Evolutionary conservation across 192 early-diverging fungal genomes (phyloP).

Genomic region (Diversispora eburnea): DNA sequence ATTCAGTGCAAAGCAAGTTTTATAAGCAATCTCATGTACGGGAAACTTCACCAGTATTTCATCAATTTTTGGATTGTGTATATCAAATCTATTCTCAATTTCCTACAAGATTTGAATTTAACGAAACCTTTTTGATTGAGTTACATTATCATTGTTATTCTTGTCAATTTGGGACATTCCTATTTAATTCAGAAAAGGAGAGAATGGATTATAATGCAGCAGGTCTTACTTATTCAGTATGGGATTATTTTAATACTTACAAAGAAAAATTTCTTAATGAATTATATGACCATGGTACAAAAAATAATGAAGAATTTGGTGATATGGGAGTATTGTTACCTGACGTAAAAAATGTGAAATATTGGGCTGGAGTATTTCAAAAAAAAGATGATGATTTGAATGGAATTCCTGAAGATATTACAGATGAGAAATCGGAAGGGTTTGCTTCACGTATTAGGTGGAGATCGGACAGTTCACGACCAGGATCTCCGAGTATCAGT

Average conservation of each 20-base stretch:
- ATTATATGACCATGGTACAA: slow-evolving; percentile 50
- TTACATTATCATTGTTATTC: slow-evolving; percentile 85
- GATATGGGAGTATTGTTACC: slow-evolving; percentile 66
- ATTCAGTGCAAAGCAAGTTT: slow-evolving; percentile 57
- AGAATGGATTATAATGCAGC: slow-evolving; percentile 47
- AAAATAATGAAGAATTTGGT: slow-evolving; percentile 42
- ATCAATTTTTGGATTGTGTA: slow-evolving; percentile 96
- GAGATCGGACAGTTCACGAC: slow-evolving; percentile 12
- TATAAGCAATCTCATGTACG: slow-evolving; percentile 58
- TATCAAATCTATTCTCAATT: slow-evolving; percentile 88
- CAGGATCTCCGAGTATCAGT: neutral
- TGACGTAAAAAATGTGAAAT: slow-evolving; percentile 52
- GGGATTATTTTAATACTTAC: slow-evolving; percentile 72
- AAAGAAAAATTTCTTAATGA: slow-evolving; percentile 57
- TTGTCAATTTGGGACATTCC: slow-evolving; percentile 92
- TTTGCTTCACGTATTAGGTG: neutral
- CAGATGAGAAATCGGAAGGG: slow-evolving; percentile 18
- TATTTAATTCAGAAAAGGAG: slow-evolving; percentile 88
- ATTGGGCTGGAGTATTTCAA: slow-evolving; percentile 71
- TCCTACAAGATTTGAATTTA: slow-evolving; percentile 92
- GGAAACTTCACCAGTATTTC: slow-evolving; percentile 93
- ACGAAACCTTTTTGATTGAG: slow-evolving; percentile 72
- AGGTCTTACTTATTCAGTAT: slow-evolving; percentile 61
- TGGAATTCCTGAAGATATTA: slow-evolving; percentile 12
- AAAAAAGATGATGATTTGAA: slow-evolving; percentile 56